Conservation (phyloP, 805 yeast species). For the Saccharomycopsis malanga region DNA sequence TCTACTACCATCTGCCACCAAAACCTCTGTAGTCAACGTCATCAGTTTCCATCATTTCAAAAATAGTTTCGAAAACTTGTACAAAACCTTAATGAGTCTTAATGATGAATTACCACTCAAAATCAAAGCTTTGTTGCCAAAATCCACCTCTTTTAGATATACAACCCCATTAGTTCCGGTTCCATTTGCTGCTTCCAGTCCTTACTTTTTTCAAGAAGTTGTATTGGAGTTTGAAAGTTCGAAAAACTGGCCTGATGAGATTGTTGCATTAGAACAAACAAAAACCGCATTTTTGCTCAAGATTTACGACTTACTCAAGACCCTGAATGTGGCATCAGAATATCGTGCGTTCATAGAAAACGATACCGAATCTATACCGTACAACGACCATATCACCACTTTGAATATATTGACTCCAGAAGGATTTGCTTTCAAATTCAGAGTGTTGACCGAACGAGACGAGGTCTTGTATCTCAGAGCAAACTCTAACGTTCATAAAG, state of each 20-base stretch:
- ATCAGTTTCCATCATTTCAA: constrained; percentile 37
- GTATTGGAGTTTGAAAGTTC: constrained; percentile 85
- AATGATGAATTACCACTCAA: constrained; percentile 56
- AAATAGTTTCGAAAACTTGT: constrained; percentile 51
- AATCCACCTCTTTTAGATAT: constrained; percentile 67
- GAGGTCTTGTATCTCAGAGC: constrained; percentile 68
- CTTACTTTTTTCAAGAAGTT: constrained; percentile 74
- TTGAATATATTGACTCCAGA: constrained; percentile 74
- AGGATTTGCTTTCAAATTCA: constrained; percentile 78
- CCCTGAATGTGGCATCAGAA: constrained; percentile 35
- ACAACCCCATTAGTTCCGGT: constrained; percentile 74
- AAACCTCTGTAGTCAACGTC: constrained; percentile 42
- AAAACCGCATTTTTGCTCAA: constrained; percentile 84
- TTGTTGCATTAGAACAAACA: constrained; percentile 75
- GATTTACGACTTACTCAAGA: constrained; percentile 41
- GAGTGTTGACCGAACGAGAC: constrained; percentile 80
- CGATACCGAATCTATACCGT: constrained; percentile 59
- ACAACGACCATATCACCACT: constrained; percentile 48
- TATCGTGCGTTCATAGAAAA: constrained; percentile 56
- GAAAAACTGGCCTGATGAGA: constrained; percentile 92
- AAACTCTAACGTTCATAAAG: constrained; percentile 56
- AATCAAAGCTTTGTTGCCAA: constrained; percentile 64
- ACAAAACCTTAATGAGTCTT: constrained; percentile 43
- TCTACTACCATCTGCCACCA: constrained; percentile 48
- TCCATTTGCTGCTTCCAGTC: constrained; percentile 68